Conservation (phyloP, 306 rosid genomes). For the Malus fusca region DNA sequence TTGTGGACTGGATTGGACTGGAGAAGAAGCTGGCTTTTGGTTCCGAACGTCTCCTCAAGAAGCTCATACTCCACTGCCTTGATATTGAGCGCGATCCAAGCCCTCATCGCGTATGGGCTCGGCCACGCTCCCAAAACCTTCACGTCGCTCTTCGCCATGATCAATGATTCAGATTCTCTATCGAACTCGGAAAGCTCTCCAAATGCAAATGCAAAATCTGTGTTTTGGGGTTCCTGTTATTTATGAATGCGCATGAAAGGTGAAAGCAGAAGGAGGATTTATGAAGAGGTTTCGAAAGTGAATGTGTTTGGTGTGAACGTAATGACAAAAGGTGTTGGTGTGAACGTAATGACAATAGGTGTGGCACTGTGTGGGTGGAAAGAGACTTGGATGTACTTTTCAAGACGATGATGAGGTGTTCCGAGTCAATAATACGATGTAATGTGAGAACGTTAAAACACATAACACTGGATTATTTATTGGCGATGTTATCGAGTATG, state of each 20-base stretch:
- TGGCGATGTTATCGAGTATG: fast-evolving
- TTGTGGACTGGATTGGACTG: slow-evolving; percentile 50
- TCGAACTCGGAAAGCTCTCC: neutral
- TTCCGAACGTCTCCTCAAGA: slow-evolving; percentile 18
- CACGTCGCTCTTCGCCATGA: slow-evolving; percentile 37
- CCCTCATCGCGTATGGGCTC: slow-evolving; percentile 39
- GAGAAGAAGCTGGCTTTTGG: slow-evolving; percentile 47
- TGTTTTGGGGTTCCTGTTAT: neutral
- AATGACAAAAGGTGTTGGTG: no score
- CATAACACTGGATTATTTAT: no score
- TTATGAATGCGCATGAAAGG: neutral
- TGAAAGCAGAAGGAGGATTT: neutral
- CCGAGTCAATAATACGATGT: no score
- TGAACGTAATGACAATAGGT: neutral
- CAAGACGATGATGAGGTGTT: no score
- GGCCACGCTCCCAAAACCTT: slow-evolving; percentile 52
- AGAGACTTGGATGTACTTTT: no score
- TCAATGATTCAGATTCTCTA: neutral
- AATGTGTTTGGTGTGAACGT: neutral
- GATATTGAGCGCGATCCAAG: slow-evolving; percentile 35
- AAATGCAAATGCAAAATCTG: neutral
- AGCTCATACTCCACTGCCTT: slow-evolving; percentile 38
- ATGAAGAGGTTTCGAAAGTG: neutral
- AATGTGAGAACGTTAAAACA: no score
- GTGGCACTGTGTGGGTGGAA: neutral